Conservation (phyloP, 1,284 basidiomycete species). For the Sanghuangporus sanghuang region DNA sequence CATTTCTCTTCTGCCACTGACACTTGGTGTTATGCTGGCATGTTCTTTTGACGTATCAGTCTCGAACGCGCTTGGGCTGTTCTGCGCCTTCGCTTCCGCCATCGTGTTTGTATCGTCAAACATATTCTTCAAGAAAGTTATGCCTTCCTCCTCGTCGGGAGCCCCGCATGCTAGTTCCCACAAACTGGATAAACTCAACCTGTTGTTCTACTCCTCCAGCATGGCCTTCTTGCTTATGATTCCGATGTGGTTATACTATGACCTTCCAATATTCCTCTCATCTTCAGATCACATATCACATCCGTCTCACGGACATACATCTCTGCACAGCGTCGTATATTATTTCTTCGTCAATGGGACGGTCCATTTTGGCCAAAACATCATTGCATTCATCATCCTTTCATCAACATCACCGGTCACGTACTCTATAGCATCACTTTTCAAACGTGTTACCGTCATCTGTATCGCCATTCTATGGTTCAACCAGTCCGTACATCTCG, state of each 20-base stretch:
- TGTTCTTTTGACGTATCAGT: slow-evolving; percentile 90
- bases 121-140: slow-evolving; percentile 99
- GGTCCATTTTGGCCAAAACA: slow-evolving; percentile 95
- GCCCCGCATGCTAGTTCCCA: slow-evolving; percentile 44
- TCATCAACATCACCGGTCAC: slow-evolving; percentile 96
- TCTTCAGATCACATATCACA: slow-evolving; percentile 39
- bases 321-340: slow-evolving; percentile 56
- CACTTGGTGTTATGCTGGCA: slow-evolving; percentile 94
- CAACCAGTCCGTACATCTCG: slow-evolving; percentile 76
- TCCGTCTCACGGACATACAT: slow-evolving; percentile 41
- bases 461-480: slow-evolving; percentile 98
- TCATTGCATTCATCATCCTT: slow-evolving; percentile 95
- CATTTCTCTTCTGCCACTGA: slow-evolving; percentile 90
- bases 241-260: slow-evolving; percentile 88
- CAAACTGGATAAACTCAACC: slow-evolving; percentile 95
- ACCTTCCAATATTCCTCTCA: slow-evolving; percentile 64
- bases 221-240: slow-evolving; percentile 95
- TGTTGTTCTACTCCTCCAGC: slow-evolving; percentile 92
- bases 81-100: slow-evolving; percentile 92
- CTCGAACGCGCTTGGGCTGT: slow-evolving; percentile 76
- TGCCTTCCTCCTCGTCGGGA: slow-evolving; percentile 61
- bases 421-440: slow-evolving; percentile 95
- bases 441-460: slow-evolving; percentile 98
- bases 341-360: slow-evolving; percentile 91
- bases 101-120: slow-evolving; percentile 97